Evolutionary conservation across 257 asterid species (phyloP).

Genomic region (Solanum phureja): DNA sequence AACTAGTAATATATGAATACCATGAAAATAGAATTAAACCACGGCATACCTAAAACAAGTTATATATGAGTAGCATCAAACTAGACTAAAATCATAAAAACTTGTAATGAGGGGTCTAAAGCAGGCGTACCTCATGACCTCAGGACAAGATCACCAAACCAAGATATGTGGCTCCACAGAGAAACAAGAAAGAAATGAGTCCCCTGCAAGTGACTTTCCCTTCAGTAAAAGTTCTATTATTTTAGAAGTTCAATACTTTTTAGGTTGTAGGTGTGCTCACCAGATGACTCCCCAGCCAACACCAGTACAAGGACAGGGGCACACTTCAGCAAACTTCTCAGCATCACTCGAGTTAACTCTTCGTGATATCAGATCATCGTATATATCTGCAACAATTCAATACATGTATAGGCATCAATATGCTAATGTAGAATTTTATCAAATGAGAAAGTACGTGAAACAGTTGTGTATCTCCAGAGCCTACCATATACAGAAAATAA

Average conservation of each 20-base stretch:
- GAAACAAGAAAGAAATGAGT: constrained; percentile 32
- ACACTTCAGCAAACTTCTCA: constrained; percentile 34
- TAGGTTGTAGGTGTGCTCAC: constrained; percentile 6
- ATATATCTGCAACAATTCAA: constrained; percentile 15
- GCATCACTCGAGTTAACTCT: constrained; percentile 31
- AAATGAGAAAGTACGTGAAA: background rate
- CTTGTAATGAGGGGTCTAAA: background rate
- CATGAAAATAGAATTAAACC: background rate
- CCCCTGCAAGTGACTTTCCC: constrained; percentile 26
- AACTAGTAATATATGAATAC: background rate
- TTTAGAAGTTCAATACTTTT: background rate
- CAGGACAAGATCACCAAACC: constrained; percentile 17
- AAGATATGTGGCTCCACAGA: constrained; percentile 31
- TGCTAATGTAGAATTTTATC: background rate
- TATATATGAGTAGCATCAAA: background rate
- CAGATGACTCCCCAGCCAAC: constrained; percentile 38
- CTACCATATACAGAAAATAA: constrained; percentile 31
- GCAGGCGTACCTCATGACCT: constrained; percentile 13
- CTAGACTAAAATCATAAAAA: background rate
- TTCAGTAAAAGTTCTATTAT: background rate
- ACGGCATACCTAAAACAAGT: background rate
- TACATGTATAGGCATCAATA: background rate
- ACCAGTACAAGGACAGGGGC: constrained; percentile 40
- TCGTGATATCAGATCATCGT: constrained; percentile 28
- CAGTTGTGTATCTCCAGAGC: background rate